Base-by-base conservation (phyloP, 2,329 filamentous ascomycete species). In the Trichophyton schoenleinii region DNA sequence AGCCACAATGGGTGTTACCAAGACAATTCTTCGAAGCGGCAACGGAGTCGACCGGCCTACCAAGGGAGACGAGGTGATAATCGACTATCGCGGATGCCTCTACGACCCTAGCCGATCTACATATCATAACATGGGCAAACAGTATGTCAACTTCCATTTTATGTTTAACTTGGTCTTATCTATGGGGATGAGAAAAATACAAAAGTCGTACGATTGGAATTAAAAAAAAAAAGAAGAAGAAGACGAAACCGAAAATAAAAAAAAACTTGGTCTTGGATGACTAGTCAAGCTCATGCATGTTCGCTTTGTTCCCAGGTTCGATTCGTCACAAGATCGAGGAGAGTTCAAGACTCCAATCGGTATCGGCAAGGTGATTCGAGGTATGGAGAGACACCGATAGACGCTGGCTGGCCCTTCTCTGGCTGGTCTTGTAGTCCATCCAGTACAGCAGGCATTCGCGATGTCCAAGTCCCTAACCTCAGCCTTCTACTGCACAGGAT, bases 81-180 rank as follows among this genome's bases (percentile, higher is more conserved):
- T 97, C 71, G 84, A 94, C 77, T 97, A 97, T 81, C 94, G 87
- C 48, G 94, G 94, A 69, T 96, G 80, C 77, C 81, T 97, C 65
- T 88, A 57, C 53, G 86, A 95, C 70, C 70, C 78, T 22, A 76
- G 70, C 65, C 76, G 83, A 72, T 75, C 81, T 18, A 79, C 83
- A 62, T 79, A 83, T 70, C 84, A 88, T 65, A 71, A 66, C 66
- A 83, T 82, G 81, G 91, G 91, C 69, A 76, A 74, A 28, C 72
- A 90, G 91, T 95, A 79, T 70, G 86, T 76, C 18, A 60, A 42
- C n/a, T 11, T 36, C 20, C 57, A 41, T 9, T 38, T 46, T 31
- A 20, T 28, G 20, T 42, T 3, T 42, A 42, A 42, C 9, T 18
- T 18, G 15, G 38, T 42, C 41, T 42, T 18, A 3, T 18, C n/a